Conservation (phyloP, 192 early-diverging fungal species). For the Bifiguratus adelaidae region DNA sequence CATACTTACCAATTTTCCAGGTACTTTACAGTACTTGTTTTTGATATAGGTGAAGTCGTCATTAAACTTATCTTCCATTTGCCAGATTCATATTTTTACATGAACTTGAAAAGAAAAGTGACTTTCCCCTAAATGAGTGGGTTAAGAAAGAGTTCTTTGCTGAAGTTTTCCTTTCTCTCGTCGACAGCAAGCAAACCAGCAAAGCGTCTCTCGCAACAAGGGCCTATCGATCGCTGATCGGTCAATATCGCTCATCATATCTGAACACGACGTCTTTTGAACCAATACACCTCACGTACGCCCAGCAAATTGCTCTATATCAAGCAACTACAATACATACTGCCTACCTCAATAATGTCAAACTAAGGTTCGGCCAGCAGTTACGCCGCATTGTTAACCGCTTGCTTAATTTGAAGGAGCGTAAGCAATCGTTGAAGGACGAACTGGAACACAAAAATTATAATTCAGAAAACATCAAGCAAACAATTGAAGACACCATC, state of each 20-base stretch:
- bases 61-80: constrained; percentile 1
- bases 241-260: no score
- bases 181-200: no score
- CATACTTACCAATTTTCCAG: constrained; percentile 3
- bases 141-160: neutral
- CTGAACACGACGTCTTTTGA: no score
- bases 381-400: constrained; percentile 1
- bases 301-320: neutral
- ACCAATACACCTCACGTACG: neutral
- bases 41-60: neutral
- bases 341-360: neutral
- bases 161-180: neutral
- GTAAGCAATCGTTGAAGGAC: neutral
- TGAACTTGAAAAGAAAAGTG: neutral
- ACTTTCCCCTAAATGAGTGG: neutral
- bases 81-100: neutral
- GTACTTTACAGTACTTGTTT: neutral
- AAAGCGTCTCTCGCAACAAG: no score
- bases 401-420: neutral
- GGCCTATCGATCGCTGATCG: no score
- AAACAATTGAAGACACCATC: neutral
- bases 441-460: neutral
- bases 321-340: neutral
- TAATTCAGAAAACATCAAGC: neutral
- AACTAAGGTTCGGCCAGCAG: constrained; percentile 1